Base-by-base conservation (phyloP, 345 rosid species). In the Populus nigra region DNA sequence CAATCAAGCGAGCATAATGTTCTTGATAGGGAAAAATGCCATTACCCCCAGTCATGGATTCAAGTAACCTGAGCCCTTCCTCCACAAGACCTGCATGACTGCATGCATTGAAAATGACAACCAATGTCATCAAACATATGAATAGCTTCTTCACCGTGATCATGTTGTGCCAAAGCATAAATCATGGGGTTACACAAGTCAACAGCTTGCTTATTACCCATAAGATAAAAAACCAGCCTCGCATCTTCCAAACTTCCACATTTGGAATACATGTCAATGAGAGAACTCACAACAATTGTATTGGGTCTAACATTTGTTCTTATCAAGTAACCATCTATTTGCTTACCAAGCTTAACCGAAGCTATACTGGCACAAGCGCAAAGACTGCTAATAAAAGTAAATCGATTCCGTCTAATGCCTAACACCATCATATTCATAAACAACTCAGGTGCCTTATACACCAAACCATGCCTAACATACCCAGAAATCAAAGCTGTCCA, bases 401-500 rank as follows among this genome's bases (percentile, higher is more conserved):
- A 91, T 39, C 89, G 97, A 82, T 91, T 92, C 7, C 96, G 94
- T 80, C 77, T 84, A 80, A 86, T 75, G 13, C 73, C 36, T 72
- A 76, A 77, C 43, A 29, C 66, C 85, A 92, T 81, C 98, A 92
- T 92, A 75, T 83, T 79, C 8, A 85, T 65, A 65, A 91, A 80
- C 77, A 91, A 62, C 39, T 84, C 81, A 65, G 91, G 91, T 2
- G 91, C 91, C 36, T 77, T 76, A 18, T 83, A 65, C 31, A 86
- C 89, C 57, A 85, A 76, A 65, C 92, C 92, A 78, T 86, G 87
- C 65, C 96, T 86, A 77, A 85, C 90, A 81, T 89, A 88, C 45
- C 98, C 94, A 17, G 91, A 77, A 85, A 94, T 94, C 83, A 94
- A 81, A 80, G 94, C 85, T 0, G 94, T 94, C 97, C 96, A 91